Conservation (phyloP, 768 basidiomycete species). For the Coprinopsis sp. region DNA sequence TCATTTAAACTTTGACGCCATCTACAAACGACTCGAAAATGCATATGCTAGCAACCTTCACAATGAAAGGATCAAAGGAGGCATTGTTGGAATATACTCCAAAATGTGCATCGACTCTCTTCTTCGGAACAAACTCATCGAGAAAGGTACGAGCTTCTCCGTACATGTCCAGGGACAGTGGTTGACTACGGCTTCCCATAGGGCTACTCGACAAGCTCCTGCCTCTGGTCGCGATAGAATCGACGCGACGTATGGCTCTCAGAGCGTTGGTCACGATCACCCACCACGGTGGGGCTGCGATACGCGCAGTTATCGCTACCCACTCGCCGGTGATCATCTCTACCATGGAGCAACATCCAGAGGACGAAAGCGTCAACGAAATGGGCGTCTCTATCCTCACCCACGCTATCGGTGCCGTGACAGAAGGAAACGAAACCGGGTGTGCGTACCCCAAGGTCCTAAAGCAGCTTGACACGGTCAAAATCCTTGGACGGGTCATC, state of each 20-base stretch:
- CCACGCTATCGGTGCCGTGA: constrained; percentile 44
- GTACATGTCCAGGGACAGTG: too few relatives aligned
- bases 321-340: constrained; percentile 37
- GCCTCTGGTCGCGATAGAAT: constrained; percentile 45
- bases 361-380: constrained; percentile 47
- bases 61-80: constrained; percentile 49
- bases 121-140: constrained; percentile 54
- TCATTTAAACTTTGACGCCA: constrained; percentile 50
- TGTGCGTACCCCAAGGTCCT: constrained; percentile 35
- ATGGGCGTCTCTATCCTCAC: constrained; percentile 47
- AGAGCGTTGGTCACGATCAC: constrained; percentile 55
- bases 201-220: constrained; percentile 56
- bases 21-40: constrained; percentile 47
- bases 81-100: constrained; percentile 56
- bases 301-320: constrained; percentile 48
- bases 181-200: constrained; percentile 18
- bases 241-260: constrained; percentile 49
- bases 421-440: constrained; percentile 31
- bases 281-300: constrained; percentile 51
- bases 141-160: constrained; percentile 37
- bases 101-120: constrained; percentile 61
- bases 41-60: constrained; percentile 38
- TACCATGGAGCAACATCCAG: constrained; percentile 44
- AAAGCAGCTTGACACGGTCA: constrained; percentile 38
- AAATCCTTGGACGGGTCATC: constrained; percentile 39